These are phyloP conservation scores for Fremontodendron californicum DNA, from an alignment of 345 rosid genomes.

Conservation along the genomic window DNA sequence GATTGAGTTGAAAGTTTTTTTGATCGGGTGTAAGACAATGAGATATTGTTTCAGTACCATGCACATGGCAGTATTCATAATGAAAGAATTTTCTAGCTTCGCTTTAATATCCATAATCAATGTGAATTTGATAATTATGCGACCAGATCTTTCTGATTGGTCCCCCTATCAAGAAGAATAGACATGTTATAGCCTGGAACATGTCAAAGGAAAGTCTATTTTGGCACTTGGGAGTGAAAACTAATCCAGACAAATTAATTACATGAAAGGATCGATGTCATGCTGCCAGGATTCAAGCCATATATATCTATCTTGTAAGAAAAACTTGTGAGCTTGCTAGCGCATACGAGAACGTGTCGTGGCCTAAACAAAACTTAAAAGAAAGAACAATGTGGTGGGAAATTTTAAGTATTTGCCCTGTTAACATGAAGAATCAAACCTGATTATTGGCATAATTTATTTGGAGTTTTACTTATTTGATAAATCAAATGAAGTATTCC, in stretches of 20 bases:
- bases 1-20: background rate
- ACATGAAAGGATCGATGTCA: background rate
- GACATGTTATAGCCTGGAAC: background rate
- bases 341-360: too few species aligned
- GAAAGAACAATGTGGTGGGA: background rate
- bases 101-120: too few species aligned
- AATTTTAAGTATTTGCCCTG: background rate
- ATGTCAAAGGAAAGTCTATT: background rate
- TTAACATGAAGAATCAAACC: background rate
- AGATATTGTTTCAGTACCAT: background rate
- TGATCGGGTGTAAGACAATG: background rate
- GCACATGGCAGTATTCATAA: background rate
- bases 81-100: background rate
- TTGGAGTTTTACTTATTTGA: slow-evolving; percentile 2
- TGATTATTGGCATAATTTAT: background rate
- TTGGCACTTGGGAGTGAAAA: background rate
- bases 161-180: background rate
- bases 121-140: background rate
- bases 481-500: background rate
- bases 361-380: background rate
- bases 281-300: background rate
- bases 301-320: background rate
- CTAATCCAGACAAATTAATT: background rate
- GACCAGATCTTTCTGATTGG: background rate
- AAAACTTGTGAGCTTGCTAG: background rate